Base-by-base conservation (phyloP, 2,329 filamentous ascomycete species). In the Sporothrix euskadiensis region DNA sequence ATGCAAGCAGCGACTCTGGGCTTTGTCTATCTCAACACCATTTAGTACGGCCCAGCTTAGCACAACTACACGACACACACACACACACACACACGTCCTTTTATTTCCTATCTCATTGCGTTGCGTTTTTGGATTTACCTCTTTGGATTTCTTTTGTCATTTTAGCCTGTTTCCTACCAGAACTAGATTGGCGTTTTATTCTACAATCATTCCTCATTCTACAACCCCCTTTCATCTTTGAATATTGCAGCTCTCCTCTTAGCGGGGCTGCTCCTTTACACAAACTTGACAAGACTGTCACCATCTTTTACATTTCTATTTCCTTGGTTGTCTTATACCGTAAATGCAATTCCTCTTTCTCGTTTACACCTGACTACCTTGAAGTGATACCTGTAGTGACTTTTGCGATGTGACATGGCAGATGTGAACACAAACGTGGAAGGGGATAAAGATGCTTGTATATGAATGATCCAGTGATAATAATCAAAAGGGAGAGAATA, bases 101-200 rank as follows among this genome's bases (percentile, higher is more conserved):
- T 32, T 56, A 32, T 72, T 54, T 47, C 47, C 47, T 69, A 35
- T 69, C 30, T 56, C 30, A 30, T 52, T 66, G 30, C 35, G 12
- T 22, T 71, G 52, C 19, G 10, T 59, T 71, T 35, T 61, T 49
- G 10, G 19, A 32, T 69, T 19, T 49, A 56, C 61, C 61, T 14
- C 35, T 8, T 69, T 54, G 35, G 22, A n/a, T 57, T 57, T 52
- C 22, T 47, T 35, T 57, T 47, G n/a, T 44, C 10, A 65, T 26
- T 26, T 16, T 41, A 1, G 2, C 35, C 52, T 63, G 35, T 71
- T 6, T 39, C 26, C n/a, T 8, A 19, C 9, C 19, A 22, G 65
- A 39, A 10, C 22, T 66, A n/a, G 54, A 35, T 19, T 66, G 39
- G 41, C 56, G 54, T 71, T 71, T 66, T 32, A 4, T 44, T 68